A percentile compares a stretch with the other conserved stretches of the same genome.
Evolutionary conservation across 306 rosid species (phyloP).

Genomic region (Rosa multiflora): DNA sequence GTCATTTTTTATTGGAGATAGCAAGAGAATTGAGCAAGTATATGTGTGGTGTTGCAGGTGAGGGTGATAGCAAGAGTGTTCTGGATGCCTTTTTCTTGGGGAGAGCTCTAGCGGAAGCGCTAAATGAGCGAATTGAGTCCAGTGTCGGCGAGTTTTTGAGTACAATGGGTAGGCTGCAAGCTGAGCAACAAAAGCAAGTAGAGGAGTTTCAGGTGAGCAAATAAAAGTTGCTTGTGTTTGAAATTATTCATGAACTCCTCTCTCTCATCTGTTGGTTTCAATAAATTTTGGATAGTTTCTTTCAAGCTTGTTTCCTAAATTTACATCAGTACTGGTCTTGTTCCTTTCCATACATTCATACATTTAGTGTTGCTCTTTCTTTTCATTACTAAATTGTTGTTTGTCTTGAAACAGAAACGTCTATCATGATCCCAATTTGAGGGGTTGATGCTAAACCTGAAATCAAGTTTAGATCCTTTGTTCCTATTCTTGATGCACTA

Average conservation of each 20-base stretch:
- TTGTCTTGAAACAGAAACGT: not conserved
- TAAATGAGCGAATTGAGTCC: constrained; percentile 89
- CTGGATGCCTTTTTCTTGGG: constrained; percentile 96
- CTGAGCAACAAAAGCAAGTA: constrained; percentile 85
- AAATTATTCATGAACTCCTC: not conserved
- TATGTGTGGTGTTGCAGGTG: constrained; percentile 49
- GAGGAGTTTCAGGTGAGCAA: constrained; percentile 70
- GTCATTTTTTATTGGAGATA: not conserved
- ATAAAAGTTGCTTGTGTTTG: constrained; percentile 13
- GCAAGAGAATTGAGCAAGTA: constrained; percentile 7
- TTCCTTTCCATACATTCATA: not conserved
- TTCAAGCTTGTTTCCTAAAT: not conserved
- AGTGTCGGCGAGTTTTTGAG: constrained; percentile 79
- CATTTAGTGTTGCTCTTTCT: not conserved
- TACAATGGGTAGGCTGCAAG: constrained; percentile 80
- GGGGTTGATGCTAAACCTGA: not conserved
- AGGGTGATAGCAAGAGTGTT: constrained; percentile 66
- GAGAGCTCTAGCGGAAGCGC: constrained; percentile 87
- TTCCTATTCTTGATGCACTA: not conserved
- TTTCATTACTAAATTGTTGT: not conserved
- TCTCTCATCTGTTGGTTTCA: not conserved
- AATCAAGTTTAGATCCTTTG: not conserved
- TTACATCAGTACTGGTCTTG: not conserved
- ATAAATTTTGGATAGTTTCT: not conserved
- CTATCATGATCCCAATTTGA: not conserved